Conservation (phyloP, 352 stramenopile genomes). For the Phytophthora idaei region DNA sequence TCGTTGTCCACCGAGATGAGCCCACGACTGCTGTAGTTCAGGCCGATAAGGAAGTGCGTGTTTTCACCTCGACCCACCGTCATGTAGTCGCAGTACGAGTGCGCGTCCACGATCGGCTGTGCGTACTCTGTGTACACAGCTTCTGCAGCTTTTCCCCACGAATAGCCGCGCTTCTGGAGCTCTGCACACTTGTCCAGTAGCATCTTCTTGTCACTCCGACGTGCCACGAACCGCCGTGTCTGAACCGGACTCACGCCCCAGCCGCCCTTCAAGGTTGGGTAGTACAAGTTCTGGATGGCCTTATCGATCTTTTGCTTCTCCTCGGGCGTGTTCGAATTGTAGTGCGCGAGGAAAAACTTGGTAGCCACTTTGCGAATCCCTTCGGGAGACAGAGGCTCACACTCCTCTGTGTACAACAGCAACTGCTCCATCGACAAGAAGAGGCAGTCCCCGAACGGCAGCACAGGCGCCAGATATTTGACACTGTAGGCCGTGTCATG, state of each 20-base stretch:
- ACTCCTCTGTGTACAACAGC: slow-evolving; percentile 85
- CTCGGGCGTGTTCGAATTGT: slow-evolving; percentile 54
- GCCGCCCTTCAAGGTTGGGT: slow-evolving; percentile 76
- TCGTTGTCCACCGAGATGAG: slow-evolving; percentile 87
- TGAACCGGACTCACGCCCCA: slow-evolving; percentile 88
- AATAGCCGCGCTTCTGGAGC: slow-evolving; percentile 81
- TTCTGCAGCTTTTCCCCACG: slow-evolving; percentile 76
- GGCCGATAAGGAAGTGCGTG: slow-evolving; percentile 75
- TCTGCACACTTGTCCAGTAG: slow-evolving; percentile 79
- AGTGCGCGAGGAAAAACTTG: slow-evolving; percentile 82
- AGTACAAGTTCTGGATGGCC: slow-evolving; percentile 88
- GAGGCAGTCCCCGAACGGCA: slow-evolving; percentile 86
- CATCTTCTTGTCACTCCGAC: slow-evolving; percentile 69
- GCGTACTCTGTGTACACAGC: slow-evolving; percentile 77
- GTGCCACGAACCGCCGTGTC: slow-evolving; percentile 78
- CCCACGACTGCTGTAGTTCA: slow-evolving; percentile 81
- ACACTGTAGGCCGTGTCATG: slow-evolving; percentile 90
- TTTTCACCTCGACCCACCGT: slow-evolving; percentile 75
- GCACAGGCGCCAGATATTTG: slow-evolving; percentile 85
- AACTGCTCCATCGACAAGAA: slow-evolving; percentile 90
- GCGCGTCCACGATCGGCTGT: slow-evolving; percentile 70
- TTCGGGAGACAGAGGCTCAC: slow-evolving; percentile 69
- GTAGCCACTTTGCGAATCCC: slow-evolving; percentile 76
- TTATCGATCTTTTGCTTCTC: slow-evolving; percentile 83
- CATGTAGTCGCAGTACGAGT: slow-evolving; percentile 90